Base-by-base conservation (phyloP, 2,329 filamentous ascomycete species). In the Niveomyces coronatus region DNA sequence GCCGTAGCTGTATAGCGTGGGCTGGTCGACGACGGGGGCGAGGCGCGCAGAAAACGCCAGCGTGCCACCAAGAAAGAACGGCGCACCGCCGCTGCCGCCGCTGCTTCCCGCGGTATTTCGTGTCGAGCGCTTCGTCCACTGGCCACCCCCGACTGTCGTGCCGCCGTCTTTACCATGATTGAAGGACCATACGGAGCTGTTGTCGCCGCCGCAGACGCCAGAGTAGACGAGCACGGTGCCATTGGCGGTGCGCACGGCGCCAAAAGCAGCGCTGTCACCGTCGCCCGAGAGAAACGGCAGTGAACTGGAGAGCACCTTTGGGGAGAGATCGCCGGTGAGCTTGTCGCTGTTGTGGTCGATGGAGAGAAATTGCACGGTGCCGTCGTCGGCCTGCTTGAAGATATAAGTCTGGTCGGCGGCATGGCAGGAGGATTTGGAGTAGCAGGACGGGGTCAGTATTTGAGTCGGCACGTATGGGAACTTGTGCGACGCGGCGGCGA, bases 381-480 rank as follows among this genome's bases (percentile, higher is more conserved):
- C 51, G 40, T 48, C 51, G 26, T 67, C 60, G 22, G 60, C 63
- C 10, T 81, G 71, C 23, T 70, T 65, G 49, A 94, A 78, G 46
- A 89, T 68, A 57, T 91, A 94, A 42, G 78, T 77, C 22, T 74
- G 54, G 14, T 74, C 66, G 44, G 46, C 55, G 39, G 47, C 56
- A 45, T 49, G 51, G 51, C 52, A 56, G 20, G 47, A 40, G 23
- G 63, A 62, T 16, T 63, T 57, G 44, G 71, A 66, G 37, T 65
- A 56, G 42, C 58, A 60, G 41, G 59, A 53, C 6, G 71, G 65
- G 31, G 77, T 68, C 41, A 89, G 71, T 37, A 93, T 70, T 20
- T 74, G 76, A 0, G 86, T 86, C 3, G 85, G 82, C 39, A 79
- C 78, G 63, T 93, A 94, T 18, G 85, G 86, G 37, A 86, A 69